Percentiles rank a stretch among this genome's conserved stretches.
These are phyloP conservation scores for Rhodotorula diobovata DNA, from an alignment of 768 basidiomycete species.

Conservation along the genomic window DNA sequence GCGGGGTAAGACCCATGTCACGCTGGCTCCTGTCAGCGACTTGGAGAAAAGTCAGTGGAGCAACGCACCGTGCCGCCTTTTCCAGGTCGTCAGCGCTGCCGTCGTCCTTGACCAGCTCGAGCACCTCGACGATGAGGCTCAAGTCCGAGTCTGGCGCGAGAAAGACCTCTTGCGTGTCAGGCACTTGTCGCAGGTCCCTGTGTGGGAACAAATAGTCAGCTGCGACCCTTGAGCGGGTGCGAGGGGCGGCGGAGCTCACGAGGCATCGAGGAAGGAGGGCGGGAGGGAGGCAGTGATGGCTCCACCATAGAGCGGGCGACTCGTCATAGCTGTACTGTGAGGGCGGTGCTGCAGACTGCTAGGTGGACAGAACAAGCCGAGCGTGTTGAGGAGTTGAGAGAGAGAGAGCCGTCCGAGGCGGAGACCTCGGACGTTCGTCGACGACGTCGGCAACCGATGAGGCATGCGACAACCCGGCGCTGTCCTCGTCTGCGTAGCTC, in stretches of 20 bases:
- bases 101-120: constrained; percentile 60
- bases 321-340: constrained; percentile 1
- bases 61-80: constrained; percentile 65
- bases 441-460: too few species aligned
- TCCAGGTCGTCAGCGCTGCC: constrained; percentile 53
- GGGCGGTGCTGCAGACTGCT: too few species aligned
- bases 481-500: too few species aligned
- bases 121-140: constrained; percentile 78
- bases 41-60: too few species aligned
- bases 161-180: constrained; percentile 92
- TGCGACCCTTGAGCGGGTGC: constrained; percentile 5
- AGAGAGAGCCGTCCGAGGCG: too few species aligned
- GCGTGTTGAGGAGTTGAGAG: too few species aligned
- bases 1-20: too few species aligned
- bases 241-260: constrained; percentile 56
- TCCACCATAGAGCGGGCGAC: constrained; percentile 72
- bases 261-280: constrained; percentile 66
- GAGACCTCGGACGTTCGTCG: too few species aligned
- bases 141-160: constrained; percentile 63
- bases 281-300: constrained; percentile 67
- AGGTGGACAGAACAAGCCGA: too few species aligned
- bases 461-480: too few species aligned
- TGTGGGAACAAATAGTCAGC: not conserved
- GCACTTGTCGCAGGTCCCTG: constrained; percentile 73
- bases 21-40: too few species aligned